Conservation (phyloP, 805 yeast species). For the Ogataea saltuana region DNA sequence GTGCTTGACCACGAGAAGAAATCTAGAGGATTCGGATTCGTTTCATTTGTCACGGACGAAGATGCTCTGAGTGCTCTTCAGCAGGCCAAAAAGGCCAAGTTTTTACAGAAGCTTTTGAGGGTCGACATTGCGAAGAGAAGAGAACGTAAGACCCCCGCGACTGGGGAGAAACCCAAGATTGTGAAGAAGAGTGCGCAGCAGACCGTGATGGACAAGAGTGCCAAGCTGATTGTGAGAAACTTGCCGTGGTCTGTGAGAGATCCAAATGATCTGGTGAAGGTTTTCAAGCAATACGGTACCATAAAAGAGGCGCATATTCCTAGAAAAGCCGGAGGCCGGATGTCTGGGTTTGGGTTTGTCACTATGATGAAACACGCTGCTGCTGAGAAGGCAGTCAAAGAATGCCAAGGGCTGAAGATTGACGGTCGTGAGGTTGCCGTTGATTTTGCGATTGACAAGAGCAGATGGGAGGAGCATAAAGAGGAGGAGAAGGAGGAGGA, state of each 20-base stretch:
- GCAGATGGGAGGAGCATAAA: constrained; percentile 69
- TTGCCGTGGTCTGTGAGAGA: constrained; percentile 94
- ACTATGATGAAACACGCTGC: constrained; percentile 77
- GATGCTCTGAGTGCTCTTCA: constrained; percentile 78
- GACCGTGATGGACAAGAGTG: constrained; percentile 51
- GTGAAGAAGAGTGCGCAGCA: constrained; percentile 32
- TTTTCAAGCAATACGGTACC: constrained; percentile 77
- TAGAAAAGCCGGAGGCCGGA: constrained; percentile 78
- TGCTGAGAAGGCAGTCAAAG: constrained; percentile 82
- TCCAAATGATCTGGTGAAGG: constrained; percentile 65
- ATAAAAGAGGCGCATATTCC: constrained; percentile 91
- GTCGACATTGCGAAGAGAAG: constrained; percentile 92
- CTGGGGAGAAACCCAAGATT: constrained; percentile 18
- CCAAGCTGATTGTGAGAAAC: constrained; percentile 85
- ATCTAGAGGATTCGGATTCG: constrained; percentile 95
- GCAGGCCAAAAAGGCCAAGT: constrained; percentile 62
- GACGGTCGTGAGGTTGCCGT: constrained; percentile 92
- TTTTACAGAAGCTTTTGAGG: constrained; percentile 65
- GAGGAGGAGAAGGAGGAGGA: constrained; percentile 45
- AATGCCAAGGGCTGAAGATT: constrained; percentile 70
- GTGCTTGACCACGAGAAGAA: constrained; percentile 75
- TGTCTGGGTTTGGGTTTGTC: constrained; percentile 94
- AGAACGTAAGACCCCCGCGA: constrained; percentile 55
- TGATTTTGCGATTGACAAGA: constrained; percentile 88
- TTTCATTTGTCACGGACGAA: constrained; percentile 79